These are phyloP conservation scores for Russula compacta DNA, from an alignment of 768 basidiomycete genomes.

Conservation along the genomic window DNA sequence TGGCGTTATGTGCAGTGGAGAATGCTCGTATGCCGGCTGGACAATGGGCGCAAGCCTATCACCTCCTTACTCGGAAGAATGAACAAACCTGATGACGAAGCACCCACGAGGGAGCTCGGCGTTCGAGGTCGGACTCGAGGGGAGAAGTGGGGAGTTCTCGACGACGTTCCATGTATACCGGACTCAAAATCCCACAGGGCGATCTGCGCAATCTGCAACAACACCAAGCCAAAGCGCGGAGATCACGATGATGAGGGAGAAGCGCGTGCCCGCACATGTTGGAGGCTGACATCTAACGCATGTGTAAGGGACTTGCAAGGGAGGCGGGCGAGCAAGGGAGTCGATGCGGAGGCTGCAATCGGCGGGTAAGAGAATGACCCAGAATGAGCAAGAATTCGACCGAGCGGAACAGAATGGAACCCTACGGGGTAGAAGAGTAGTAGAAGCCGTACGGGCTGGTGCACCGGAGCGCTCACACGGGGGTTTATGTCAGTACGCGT, in stretches of 20 bases:
- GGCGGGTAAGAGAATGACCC: background rate
- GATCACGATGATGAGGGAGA: constrained; percentile 14
- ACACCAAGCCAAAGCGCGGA: background rate
- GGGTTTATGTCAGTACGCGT: background rate
- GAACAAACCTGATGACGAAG: background rate
- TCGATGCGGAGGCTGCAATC: background rate
- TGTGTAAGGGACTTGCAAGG: constrained; percentile 5
- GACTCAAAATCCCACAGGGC: background rate
- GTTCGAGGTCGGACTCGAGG: background rate
- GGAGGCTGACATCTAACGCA: constrained; percentile 7
- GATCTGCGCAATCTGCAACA: constrained; percentile 16
- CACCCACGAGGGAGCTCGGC: background rate
- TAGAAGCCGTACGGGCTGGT: background rate
- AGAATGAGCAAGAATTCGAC: constrained; percentile 1
- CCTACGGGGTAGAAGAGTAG: background rate
- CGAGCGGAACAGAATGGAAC: constrained; percentile 11
- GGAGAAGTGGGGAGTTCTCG: background rate
- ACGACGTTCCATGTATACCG: constrained; percentile 1
- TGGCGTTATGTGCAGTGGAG: background rate
- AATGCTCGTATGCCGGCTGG: background rate
- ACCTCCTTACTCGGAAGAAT: constrained; percentile 1
- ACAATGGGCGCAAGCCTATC: background rate
- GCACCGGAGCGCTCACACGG: constrained; percentile 8
- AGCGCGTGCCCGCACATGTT: constrained; percentile 9
- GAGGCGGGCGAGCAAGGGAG: background rate